phyloP scores from a whole-genome alignment of 495 filamentous ascomycete genomes.

The Aspergillus affinis region DNA sequence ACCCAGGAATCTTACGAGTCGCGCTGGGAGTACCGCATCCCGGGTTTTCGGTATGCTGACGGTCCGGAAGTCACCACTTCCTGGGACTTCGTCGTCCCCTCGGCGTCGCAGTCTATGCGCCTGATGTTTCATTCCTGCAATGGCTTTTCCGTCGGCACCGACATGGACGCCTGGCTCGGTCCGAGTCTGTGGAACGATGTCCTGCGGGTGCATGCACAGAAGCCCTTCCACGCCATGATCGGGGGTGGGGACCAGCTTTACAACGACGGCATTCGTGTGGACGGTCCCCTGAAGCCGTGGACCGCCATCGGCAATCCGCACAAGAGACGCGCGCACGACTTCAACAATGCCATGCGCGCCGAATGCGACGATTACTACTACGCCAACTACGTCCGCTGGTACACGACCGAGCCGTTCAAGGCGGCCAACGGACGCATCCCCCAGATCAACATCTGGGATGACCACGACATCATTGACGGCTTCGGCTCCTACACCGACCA shows the following conservation, averaged over 20 bases:
- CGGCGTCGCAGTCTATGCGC: constrained; percentile 79
- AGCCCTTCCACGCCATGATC: constrained; percentile 92
- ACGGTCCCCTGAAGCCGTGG: constrained; percentile 77
- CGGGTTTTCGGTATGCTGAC: constrained; percentile 38
- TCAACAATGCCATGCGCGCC: constrained; percentile 67
- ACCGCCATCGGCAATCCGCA: constrained; percentile 78
- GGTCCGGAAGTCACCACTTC: constrained; percentile 39
- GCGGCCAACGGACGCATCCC: constrained; percentile 83
- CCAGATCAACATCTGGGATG: constrained; percentile 94
- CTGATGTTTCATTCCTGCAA: constrained; percentile 97
- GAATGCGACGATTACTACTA: constrained; percentile 90
- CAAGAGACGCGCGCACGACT: constrained; percentile 75
- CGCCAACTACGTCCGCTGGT: constrained; percentile 88
- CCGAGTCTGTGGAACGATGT: constrained; percentile 91
- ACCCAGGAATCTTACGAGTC: constrained; percentile 45
- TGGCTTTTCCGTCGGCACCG: constrained; percentile 90
- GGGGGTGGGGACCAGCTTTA: constrained; percentile 96
- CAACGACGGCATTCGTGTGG: constrained; percentile 83
- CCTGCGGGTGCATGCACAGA: constrained; percentile 61
- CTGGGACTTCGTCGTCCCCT: constrained; percentile 72
- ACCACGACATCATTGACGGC: constrained; percentile 89
- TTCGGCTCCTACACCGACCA: constrained; percentile 91
- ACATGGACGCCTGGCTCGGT: constrained; percentile 80
- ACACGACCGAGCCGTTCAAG: constrained; percentile 78
- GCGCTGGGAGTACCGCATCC: constrained; percentile 50